Evolutionary conservation across 306 rosid genomes (phyloP), one percentile per base, ranked within the genome.

Genomic region (Bauhinia variegata): DNA sequence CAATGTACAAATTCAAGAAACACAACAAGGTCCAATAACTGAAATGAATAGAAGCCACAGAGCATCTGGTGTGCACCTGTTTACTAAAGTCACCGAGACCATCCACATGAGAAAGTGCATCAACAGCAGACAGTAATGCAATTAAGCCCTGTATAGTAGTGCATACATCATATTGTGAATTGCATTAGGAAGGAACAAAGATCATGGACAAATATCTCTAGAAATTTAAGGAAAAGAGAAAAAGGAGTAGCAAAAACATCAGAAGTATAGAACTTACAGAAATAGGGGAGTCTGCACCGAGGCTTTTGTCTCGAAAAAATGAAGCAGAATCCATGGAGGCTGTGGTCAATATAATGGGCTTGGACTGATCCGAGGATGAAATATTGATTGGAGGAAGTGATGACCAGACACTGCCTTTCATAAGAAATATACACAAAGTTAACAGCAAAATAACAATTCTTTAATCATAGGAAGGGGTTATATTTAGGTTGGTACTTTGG

Each of bases 391-490:
- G 95, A 11, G 91, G 98, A 80, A 89, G 95, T 12, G 98, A 82
- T 14, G 96, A 89, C 98, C 96, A 92, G 76, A 92, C 98, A 89
- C 98, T 92, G 96, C 86, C 88, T 87, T 91, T 80, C 86, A 84
- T 65, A 73, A 76, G 63, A 64, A 73, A 62, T 50, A 82, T 51
- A 47, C n/a, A 68, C 16, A 50, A 68, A 68, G 69, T 77, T 70
- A 78, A 73, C 60, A 58, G 67, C 51, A 55, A 65, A 16, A 43
- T 36, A 63, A 32, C 15, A 59, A 48, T 9, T 15, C 39, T 48
- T 36, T 42, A 4, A 4, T 42, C 8, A 0, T 2, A 2, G 28
- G 28, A 23, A 2, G 28, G 28, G 28, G 28, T 1, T 1, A 23
- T 23, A 23, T 23, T 23, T 2, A 23, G 28, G 28, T 23, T 23